Percentiles rank a stretch among this genome's conserved stretches.
Evolutionary conservation across 768 basidiomycete genomes (phyloP).

Genomic region (Tricholoma bakamatsutake): DNA sequence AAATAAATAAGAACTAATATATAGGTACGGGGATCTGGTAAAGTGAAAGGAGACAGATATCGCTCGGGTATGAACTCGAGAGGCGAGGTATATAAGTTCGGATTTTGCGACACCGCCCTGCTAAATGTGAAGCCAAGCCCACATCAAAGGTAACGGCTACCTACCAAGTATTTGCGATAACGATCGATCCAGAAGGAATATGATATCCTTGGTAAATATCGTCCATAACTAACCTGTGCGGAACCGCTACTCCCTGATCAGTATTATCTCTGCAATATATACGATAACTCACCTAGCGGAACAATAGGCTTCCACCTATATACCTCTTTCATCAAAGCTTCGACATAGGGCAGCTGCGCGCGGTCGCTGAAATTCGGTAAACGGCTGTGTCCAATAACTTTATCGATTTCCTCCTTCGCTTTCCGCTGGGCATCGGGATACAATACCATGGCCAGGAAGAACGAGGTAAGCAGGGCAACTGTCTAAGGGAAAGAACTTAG

Average conservation of each 20-base stretch:
- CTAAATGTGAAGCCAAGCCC: background rate
- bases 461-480: background rate
- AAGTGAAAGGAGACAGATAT: conserved; percentile 7
- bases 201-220: background rate
- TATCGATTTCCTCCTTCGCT: background rate
- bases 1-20: too few relatives aligned
- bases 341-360: background rate
- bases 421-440: background rate
- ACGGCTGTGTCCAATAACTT: background rate
- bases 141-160: background rate
- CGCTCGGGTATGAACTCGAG: conserved; percentile 22
- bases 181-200: background rate
- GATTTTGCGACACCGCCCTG: conserved; percentile 27
- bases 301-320: background rate
- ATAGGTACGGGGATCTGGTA: conserved; percentile 8
- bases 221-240: background rate
- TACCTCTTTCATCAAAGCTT: background rate
- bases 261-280: background rate
- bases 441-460: background rate
- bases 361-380: background rate
- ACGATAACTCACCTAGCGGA: background rate
- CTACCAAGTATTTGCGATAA: background rate
- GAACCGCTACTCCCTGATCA: background rate
- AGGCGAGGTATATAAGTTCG: conserved; percentile 21
- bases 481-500: background rate